Conservation (phyloP, 2,329 filamentous ascomycete genomes). For the Scedosporium dehoogii region DNA sequence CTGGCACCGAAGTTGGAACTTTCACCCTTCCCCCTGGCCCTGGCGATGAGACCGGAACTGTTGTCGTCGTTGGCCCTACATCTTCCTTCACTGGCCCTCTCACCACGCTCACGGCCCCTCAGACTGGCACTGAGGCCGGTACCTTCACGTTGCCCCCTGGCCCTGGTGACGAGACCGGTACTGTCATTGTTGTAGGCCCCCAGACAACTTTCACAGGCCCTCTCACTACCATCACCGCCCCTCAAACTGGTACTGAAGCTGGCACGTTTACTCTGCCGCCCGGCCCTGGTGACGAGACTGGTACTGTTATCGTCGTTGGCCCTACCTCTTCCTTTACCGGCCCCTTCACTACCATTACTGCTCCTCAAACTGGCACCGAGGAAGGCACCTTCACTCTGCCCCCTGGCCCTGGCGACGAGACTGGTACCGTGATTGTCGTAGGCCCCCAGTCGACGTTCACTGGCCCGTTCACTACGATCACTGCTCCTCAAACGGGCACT, state of each 20-base stretch:
- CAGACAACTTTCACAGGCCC: background rate
- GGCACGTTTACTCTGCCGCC: slow-evolving; percentile 1
- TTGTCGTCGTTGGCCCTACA: background rate
- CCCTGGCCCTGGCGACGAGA: background rate
- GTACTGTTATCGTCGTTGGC: background rate
- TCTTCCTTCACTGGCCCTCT: background rate
- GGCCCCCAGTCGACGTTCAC: background rate
- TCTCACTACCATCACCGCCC: background rate
- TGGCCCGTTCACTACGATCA: slow-evolving; percentile 1
- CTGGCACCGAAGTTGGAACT: background rate
- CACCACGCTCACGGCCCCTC: background rate
- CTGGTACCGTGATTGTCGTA: background rate
- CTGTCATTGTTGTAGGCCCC: background rate
- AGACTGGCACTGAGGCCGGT: background rate
- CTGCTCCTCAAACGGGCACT: background rate
- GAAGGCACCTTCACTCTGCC: background rate
- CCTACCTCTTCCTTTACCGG: background rate
- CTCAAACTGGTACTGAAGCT: background rate
- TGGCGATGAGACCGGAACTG: background rate
- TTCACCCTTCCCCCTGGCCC: background rate
- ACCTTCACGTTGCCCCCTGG: background rate
- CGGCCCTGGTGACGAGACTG: background rate
- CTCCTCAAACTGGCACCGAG: slow-evolving; percentile 1
- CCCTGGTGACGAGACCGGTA: background rate
- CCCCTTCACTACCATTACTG: slow-evolving; percentile 5